These are phyloP conservation scores for Colletotrichum musae DNA, from an alignment of 2,329 filamentous ascomycete species.

Conservation along the genomic window DNA sequence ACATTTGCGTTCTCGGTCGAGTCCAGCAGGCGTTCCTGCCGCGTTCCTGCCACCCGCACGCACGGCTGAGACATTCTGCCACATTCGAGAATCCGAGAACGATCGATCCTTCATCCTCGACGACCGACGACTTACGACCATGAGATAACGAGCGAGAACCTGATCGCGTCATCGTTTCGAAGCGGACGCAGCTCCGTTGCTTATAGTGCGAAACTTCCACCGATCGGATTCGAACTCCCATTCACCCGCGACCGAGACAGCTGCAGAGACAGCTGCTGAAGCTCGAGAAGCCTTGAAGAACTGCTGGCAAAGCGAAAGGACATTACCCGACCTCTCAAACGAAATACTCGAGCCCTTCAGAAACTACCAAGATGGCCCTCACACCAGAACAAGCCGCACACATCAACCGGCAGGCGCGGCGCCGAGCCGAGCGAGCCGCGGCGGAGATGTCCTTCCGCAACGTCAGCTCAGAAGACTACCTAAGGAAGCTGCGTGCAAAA, in stretches of 20 bases:
- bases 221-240: too few species aligned
- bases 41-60: neutral
- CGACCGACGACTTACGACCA: neutral
- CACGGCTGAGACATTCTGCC: constrained; percentile 30
- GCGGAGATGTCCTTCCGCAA: constrained; percentile 33
- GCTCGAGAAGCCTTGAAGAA: too few species aligned
- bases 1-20: neutral
- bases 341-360: neutral
- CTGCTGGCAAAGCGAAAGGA: neutral
- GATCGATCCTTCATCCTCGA: neutral
- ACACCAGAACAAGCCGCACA: constrained; percentile 25
- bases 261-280: too few species aligned
- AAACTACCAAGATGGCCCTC: constrained; percentile 10
- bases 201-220: too few species aligned
- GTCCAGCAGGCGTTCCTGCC: neutral
- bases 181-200: too few species aligned
- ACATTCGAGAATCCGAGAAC: neutral
- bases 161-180: too few species aligned
- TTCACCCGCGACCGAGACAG: too few species aligned
- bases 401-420: constrained; percentile 32
- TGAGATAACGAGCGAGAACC: neutral
- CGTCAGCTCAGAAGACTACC: constrained; percentile 35
- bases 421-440: constrained; percentile 35
- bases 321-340: neutral
- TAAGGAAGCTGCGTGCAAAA: constrained; percentile 27